These are phyloP conservation scores for Gynandropsis gynandra DNA, from an alignment of 345 rosid genomes.

Conservation along the genomic window DNA sequence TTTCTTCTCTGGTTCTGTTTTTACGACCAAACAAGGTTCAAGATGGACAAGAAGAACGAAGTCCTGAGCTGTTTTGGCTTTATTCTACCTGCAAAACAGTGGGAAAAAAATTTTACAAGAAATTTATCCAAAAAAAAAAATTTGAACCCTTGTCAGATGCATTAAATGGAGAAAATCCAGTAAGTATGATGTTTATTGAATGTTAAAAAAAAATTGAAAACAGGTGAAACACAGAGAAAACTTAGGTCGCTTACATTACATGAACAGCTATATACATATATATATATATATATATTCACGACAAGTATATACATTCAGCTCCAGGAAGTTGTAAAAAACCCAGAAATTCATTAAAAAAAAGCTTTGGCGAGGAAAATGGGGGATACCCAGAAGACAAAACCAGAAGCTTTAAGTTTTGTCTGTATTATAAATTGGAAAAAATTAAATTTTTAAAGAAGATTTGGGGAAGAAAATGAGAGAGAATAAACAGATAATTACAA, in stretches of 20 bases:
- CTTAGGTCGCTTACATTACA: not conserved
- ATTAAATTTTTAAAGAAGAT: conserved; percentile 17
- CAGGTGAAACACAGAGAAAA: conserved; percentile 17
- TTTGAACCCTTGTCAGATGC: conserved; percentile 25
- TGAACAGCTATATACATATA: not conserved
- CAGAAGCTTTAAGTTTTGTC: conserved; percentile 43
- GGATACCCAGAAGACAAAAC: conserved; percentile 54
- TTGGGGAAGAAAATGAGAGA: conserved; percentile 21
- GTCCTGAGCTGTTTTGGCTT: conserved; percentile 24
- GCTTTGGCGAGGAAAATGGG: conserved; percentile 23
- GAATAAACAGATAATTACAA: conserved; percentile 52
- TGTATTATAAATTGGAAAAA: conserved; percentile 33
- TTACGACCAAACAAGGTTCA: not conserved
- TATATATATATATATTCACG: not conserved
- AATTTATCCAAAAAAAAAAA: not conserved
- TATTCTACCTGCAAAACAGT: conserved; percentile 32
- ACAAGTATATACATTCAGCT: too few species aligned
- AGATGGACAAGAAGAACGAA: conserved; percentile 30
- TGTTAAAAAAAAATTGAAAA: conserved; percentile 3
- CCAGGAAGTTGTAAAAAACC: too few species aligned
- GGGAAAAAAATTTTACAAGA: not conserved
- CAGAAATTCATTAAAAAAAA: conserved; percentile 24
- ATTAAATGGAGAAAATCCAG: conserved; percentile 28
- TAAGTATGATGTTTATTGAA: conserved; percentile 15
- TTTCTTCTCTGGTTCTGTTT: conserved; percentile 8